Evolutionary conservation across 192 early-diverging fungal genomes (phyloP).

Genomic region (Coemansia sp.): DNA sequence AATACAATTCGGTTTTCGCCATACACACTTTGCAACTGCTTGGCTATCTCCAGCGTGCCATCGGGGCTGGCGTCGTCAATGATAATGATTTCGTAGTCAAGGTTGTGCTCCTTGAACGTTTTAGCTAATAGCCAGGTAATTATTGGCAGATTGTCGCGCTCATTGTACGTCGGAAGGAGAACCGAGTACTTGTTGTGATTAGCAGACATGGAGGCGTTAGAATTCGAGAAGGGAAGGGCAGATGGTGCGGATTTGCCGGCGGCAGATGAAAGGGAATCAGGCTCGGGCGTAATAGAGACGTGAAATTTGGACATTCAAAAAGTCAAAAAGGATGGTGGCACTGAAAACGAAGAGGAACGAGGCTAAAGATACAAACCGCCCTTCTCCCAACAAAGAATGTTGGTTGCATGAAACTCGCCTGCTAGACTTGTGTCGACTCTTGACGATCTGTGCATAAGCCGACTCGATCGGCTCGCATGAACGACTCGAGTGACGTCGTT

Average conservation of each 20-base stretch:
- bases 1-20: slow-evolving; percentile 86
- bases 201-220: slow-evolving; percentile 30
- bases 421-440: not conserved
- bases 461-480: not conserved
- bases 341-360: not conserved
- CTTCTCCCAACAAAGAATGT: not conserved
- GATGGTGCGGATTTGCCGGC: slow-evolving; percentile 16
- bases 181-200: slow-evolving; percentile 76
- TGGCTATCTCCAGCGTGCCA: slow-evolving; percentile 90
- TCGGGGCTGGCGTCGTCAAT: slow-evolving; percentile 96
- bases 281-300: slow-evolving; percentile 52
- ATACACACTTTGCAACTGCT: slow-evolving; percentile 81
- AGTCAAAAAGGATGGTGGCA: not conserved
- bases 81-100: slow-evolving; percentile 96
- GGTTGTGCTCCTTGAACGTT: slow-evolving; percentile 75
- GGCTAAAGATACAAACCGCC: not conserved
- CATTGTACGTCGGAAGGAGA: slow-evolving; percentile 97
- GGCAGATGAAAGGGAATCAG: slow-evolving; percentile 38
- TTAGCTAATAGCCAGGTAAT: slow-evolving; percentile 90
- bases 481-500: not conserved
- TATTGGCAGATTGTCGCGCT: slow-evolving; percentile 94
- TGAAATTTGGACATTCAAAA: slow-evolving; percentile 49
- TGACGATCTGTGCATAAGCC: not conserved
- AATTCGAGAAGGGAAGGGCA: slow-evolving; percentile 23
- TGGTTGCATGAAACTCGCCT: not conserved